Percentiles rank a stretch among this genome's conserved stretches.
phyloP scores from a whole-genome alignment of 2,329 filamentous ascomycete species.

The Massarina eburnea region DNA sequence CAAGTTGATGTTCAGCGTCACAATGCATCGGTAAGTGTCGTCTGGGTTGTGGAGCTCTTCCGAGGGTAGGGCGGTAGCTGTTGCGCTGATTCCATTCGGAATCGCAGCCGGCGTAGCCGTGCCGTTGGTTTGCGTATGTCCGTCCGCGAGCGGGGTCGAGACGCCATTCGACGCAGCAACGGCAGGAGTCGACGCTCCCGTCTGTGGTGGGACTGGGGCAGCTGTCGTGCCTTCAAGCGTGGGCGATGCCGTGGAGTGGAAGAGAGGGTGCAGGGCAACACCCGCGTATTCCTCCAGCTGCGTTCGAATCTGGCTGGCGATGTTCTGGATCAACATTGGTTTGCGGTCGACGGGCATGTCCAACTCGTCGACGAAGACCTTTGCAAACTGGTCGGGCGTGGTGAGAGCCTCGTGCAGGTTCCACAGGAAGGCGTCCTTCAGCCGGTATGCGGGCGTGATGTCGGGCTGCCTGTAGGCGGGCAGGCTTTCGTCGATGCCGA shows the following conservation, averaged over 20 bases:
- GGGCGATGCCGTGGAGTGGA: constrained; percentile 60
- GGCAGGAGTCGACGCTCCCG: constrained; percentile 53
- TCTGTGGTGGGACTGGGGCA: constrained; percentile 50
- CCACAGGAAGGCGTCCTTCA: constrained; percentile 97
- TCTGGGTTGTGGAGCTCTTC: constrained; percentile 83
- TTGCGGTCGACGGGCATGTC: constrained; percentile 76
- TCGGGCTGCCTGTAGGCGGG: constrained; percentile 81
- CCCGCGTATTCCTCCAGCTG: constrained; percentile 96
- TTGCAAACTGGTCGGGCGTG: constrained; percentile 95
- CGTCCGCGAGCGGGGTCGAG: constrained; percentile 58
- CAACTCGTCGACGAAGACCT: constrained; percentile 84
- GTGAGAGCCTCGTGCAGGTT: constrained; percentile 93
- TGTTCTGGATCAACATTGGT: constrained; percentile 69
- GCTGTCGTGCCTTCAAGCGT: constrained; percentile 32
- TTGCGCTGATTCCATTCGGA: constrained; percentile 65
- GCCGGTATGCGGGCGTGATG: constrained; percentile 76
- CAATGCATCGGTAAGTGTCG: constrained; percentile 91
- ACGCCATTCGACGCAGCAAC: constrained; percentile 54
- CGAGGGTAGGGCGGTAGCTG: constrained; percentile 64
- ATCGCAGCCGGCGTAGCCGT: constrained; percentile 49
- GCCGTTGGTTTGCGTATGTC: constrained; percentile 45
- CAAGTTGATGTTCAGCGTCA: constrained; percentile 87
- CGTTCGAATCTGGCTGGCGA: constrained; percentile 90
- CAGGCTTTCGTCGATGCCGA: constrained; percentile 68
- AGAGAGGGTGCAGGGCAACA: constrained; percentile 88